phyloP scores from a whole-genome alignment of 495 filamentous ascomycete genomes.

The Chlorociboria aeruginascens region DNA sequence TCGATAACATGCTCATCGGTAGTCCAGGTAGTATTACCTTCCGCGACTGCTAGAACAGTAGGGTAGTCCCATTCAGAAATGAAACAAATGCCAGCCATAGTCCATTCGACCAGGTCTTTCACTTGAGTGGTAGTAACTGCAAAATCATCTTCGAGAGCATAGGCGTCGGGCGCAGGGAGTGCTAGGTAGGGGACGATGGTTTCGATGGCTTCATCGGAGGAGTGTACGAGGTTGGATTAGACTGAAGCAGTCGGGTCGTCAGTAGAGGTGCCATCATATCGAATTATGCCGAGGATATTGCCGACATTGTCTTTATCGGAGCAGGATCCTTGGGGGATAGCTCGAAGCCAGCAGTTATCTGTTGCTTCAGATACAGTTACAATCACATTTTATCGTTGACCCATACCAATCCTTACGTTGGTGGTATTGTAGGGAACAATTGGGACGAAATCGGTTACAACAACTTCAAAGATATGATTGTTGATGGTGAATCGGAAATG shows the following conservation, averaged over 20 bases:
- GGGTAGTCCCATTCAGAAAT: slow-evolving; percentile 30
- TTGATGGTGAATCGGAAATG: slow-evolving; percentile 36
- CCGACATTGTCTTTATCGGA: slow-evolving; percentile 26
- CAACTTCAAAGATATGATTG: slow-evolving; percentile 34
- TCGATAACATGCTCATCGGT: slow-evolving; percentile 20
- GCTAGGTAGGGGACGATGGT: slow-evolving; percentile 30
- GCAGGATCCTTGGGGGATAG: slow-evolving; percentile 39
- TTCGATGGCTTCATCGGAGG: slow-evolving; percentile 21
- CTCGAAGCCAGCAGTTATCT: slow-evolving; percentile 54
- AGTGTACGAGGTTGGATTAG: slow-evolving; percentile 15
- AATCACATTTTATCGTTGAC: slow-evolving; percentile 58
- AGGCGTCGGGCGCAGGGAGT: slow-evolving; percentile 18
- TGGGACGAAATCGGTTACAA: slow-evolving; percentile 35
- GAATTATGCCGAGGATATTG: slow-evolving; percentile 43
- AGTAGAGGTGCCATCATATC: slow-evolving; percentile 29
- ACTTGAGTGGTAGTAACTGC: slow-evolving; percentile 16
- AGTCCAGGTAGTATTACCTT: neutral
- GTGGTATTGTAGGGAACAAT: slow-evolving; percentile 32
- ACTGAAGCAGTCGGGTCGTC: slow-evolving; percentile 22
- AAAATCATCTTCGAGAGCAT: slow-evolving; percentile 11
- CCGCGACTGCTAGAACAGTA: slow-evolving; percentile 1
- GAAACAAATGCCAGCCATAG: slow-evolving; percentile 27
- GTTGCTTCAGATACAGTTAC: slow-evolving; percentile 42
- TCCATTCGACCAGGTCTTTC: slow-evolving; percentile 27
- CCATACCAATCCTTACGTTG: slow-evolving; percentile 47